Percentiles rank a stretch among this genome's conserved stretches.
phyloP scores from a whole-genome alignment of 441 rosid genomes.

The Adansonia rubrostipa region DNA sequence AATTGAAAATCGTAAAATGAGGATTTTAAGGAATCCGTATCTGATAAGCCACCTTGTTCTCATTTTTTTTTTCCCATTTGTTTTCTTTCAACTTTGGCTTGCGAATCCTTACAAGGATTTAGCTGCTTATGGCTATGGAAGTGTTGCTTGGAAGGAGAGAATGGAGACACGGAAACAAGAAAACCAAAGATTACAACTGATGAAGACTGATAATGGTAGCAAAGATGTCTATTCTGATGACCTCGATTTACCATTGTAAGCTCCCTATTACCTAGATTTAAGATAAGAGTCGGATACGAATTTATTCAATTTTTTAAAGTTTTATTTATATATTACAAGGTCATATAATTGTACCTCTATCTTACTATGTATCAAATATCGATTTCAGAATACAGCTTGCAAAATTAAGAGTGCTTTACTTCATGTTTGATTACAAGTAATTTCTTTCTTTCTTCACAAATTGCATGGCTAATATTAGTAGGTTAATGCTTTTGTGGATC shows the following conservation, averaged over 20 bases:
- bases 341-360: no score
- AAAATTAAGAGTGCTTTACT: neutral
- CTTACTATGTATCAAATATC: no score
- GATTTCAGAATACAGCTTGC: neutral
- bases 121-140: constrained; percentile 76
- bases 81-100: neutral
- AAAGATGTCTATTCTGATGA: constrained; percentile 36
- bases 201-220: constrained; percentile 43
- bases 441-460: neutral
- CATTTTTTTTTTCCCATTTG: neutral
- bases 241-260: constrained; percentile 56
- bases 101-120: constrained; percentile 61
- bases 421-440: constrained; percentile 11
- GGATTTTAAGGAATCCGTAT: neutral
- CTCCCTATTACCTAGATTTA: neutral
- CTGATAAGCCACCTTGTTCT: neutral
- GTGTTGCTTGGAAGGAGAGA: constrained; percentile 78
- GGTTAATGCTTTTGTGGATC: constrained; percentile 29
- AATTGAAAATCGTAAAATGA: neutral
- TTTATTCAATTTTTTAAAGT: no score
- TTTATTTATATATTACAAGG: no score
- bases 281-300: no score
- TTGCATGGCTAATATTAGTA: neutral
- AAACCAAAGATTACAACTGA: constrained; percentile 51
- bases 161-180: constrained; percentile 61